Evolutionary conservation across 2,329 filamentous ascomycete genomes (phyloP).

Genomic region (Tolypocladium tundrense): DNA sequence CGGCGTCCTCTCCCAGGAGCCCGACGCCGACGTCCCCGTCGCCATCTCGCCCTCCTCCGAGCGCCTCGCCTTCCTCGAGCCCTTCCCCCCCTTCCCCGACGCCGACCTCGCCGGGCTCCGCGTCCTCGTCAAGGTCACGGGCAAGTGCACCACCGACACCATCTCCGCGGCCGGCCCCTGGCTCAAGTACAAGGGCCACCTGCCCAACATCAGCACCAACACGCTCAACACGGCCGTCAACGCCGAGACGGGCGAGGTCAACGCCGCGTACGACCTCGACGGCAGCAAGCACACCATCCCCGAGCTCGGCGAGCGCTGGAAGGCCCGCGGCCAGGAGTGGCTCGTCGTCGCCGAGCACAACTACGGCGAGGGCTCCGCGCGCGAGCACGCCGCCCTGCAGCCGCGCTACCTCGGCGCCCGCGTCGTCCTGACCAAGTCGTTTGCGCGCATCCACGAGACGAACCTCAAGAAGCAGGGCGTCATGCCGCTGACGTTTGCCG

Average conservation of each 20-base stretch:
- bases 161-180: constrained; percentile 95
- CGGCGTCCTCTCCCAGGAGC: constrained; percentile 59
- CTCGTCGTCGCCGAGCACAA: constrained; percentile 96
- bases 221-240: constrained; percentile 93
- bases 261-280: constrained; percentile 80
- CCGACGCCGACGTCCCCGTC: constrained; percentile 61
- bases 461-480: constrained; percentile 97
- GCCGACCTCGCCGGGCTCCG: constrained; percentile 66
- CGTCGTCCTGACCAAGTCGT: constrained; percentile 75
- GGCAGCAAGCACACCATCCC: constrained; percentile 70
- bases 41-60: constrained; percentile 79
- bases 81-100: constrained; percentile 74
- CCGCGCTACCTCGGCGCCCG: constrained; percentile 82
- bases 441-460: constrained; percentile 89
- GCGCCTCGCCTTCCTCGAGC: constrained; percentile 82
- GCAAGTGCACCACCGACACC: constrained; percentile 97
- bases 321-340: constrained; percentile 65
- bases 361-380: constrained; percentile 83
- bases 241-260: constrained; percentile 84
- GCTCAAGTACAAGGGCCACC: constrained; percentile 98
- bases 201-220: constrained; percentile 96
- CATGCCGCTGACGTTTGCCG: constrained; percentile 80
- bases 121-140: constrained; percentile 91
- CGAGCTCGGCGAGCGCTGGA: constrained; percentile 78
- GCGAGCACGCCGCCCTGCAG: constrained; percentile 84